Evolutionary conservation across 495 filamentous ascomycete species (phyloP).

Genomic region (Chaetomium tenue): DNA sequence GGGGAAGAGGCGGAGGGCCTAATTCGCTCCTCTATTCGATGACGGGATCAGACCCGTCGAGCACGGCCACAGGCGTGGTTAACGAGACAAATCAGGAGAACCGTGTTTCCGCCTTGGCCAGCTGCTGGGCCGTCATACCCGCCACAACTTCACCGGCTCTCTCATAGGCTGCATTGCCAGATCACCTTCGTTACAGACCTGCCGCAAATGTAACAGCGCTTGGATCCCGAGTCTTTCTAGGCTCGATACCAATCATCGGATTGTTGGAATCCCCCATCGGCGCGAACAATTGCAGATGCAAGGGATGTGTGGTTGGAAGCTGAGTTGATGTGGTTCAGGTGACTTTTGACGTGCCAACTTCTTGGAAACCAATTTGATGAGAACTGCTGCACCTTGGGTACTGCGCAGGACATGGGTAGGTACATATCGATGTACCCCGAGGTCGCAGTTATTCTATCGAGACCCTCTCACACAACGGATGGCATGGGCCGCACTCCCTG

Average conservation of each 20-base stretch:
- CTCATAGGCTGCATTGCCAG: conserved; percentile 31
- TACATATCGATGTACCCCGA: background rate
- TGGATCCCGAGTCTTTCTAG: conserved; percentile 25
- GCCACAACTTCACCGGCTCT: conserved; percentile 35
- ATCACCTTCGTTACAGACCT: conserved; percentile 44
- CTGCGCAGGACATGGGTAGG: no score
- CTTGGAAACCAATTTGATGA: background rate
- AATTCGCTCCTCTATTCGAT: conserved; percentile 11
- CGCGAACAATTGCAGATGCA: background rate
- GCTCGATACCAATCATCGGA: conserved; percentile 11
- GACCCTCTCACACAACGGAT: background rate
- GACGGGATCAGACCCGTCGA: conserved; percentile 7
- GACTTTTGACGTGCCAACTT: background rate
- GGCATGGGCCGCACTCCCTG: background rate
- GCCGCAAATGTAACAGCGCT: conserved; percentile 45
- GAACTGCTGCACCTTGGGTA: background rate
- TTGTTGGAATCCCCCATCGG: background rate
- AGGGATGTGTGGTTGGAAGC: background rate
- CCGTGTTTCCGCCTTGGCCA: conserved; percentile 32
- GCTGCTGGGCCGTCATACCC: conserved; percentile 24
- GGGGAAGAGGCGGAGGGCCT: background rate
- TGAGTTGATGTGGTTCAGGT: background rate
- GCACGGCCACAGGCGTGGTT: conserved; percentile 25
- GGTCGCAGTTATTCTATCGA: background rate
- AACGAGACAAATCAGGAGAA: conserved; percentile 38